Conservation (phyloP, 139 green algal species). For the Dunaliella primolecta region DNA sequence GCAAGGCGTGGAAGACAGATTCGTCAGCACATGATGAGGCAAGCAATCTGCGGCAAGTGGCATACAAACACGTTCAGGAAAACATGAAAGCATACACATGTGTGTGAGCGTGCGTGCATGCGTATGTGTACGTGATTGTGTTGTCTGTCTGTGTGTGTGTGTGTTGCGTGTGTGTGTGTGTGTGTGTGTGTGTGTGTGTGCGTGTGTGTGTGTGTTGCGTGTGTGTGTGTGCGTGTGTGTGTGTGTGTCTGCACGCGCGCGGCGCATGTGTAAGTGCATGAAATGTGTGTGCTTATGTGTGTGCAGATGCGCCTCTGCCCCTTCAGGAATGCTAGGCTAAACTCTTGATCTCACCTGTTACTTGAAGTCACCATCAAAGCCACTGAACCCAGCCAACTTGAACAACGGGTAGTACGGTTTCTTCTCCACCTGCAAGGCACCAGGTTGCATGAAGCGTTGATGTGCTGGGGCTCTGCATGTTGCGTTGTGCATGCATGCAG, state of each 20-base stretch:
- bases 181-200: background rate
- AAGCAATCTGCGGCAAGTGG: no score
- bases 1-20: no score
- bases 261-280: background rate
- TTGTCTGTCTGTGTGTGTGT: background rate
- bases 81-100: background rate
- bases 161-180: background rate
- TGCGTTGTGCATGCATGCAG: no score
- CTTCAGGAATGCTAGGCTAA: background rate
- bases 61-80: background rate
- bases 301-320: background rate
- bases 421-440: conserved; percentile 76
- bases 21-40: no score
- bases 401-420: conserved; percentile 83
- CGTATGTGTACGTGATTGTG: background rate
- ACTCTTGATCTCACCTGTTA: background rate
- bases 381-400: conserved; percentile 76
- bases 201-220: background rate
- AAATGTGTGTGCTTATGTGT: background rate
- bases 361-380: conserved; percentile 86
- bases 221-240: background rate
- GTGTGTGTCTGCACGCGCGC: background rate
- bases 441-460: no score
- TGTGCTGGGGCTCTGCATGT: no score
- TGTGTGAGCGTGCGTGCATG: background rate